Conservation (phyloP, 306 rosid species). For the Acmispon strigosus region DNA sequence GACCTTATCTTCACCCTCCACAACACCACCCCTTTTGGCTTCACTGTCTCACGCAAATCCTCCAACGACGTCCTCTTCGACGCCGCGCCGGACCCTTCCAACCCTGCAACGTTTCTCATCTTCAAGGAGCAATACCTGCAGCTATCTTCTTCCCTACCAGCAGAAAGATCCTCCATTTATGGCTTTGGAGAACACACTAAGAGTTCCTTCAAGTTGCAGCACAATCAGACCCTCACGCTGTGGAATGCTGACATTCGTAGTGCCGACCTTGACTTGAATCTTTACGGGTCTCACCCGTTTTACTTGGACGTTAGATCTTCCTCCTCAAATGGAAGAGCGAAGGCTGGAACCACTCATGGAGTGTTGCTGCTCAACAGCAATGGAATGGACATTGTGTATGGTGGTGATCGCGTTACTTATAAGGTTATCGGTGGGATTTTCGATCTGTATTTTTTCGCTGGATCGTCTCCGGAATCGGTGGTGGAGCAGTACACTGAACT, state of each 20-base stretch:
- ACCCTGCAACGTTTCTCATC: slow-evolving; percentile 35
- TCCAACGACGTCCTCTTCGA: slow-evolving; percentile 49
- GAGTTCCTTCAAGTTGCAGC: slow-evolving; percentile 50
- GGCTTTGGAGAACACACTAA: slow-evolving; percentile 81
- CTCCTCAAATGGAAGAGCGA: slow-evolving; percentile 31
- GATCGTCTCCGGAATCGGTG: slow-evolving; percentile 62
- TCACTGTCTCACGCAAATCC: slow-evolving; percentile 52
- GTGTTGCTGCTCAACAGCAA: slow-evolving; percentile 67
- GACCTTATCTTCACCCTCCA: slow-evolving; percentile 54
- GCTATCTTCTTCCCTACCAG: slow-evolving; percentile 60
- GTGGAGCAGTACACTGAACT: slow-evolving; percentile 71
- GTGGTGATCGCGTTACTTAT: slow-evolving; percentile 56
- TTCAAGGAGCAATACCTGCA: slow-evolving; percentile 75
- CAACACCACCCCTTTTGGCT: slow-evolving; percentile 61
- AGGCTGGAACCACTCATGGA: slow-evolving; percentile 60
- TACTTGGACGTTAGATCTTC: slow-evolving; percentile 63
- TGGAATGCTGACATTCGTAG: slow-evolving; percentile 59
- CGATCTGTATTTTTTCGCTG: slow-evolving; percentile 66
- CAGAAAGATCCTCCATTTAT: slow-evolving; percentile 38
- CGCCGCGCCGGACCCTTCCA: slow-evolving; percentile 29
- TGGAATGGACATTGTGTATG: slow-evolving; percentile 70
- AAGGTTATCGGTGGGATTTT: slow-evolving; percentile 72
- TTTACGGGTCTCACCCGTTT: slow-evolving; percentile 86
- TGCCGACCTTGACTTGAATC: slow-evolving; percentile 40
- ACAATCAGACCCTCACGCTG: slow-evolving; percentile 43